Base-by-base conservation (phyloP, 306 rosid species). In the Abrus pulchellus region DNA sequence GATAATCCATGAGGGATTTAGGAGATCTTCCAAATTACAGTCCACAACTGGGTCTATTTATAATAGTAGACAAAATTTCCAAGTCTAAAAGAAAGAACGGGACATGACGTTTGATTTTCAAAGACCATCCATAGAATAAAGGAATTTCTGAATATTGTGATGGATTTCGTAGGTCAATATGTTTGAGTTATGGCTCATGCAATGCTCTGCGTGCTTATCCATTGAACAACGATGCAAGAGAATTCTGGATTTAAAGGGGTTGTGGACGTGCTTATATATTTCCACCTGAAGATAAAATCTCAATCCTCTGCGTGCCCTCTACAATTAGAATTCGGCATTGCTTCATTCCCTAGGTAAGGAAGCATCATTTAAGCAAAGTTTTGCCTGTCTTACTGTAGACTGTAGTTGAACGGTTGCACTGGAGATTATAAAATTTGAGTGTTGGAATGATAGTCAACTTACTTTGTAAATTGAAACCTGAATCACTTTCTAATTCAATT, bases 391-490 rank as follows among this genome's bases (percentile, higher is more conserved):
- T 29, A 7, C 14, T 63, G 59, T 54, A 29, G 20, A 20, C 20
- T 20, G 20, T 20, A 20, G 20, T 20, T 20, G 20, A 20, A 20
- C 20, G 20, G 59, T 45, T 12, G 78, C 48, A n/a, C 83, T 41
- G 45, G 48, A 48, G 69, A 40, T 55, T 82, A 28, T 65, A 56
- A 71, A 20, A 68, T 29, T 52, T 80, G 83, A 73, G 66, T 50
- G 68, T 60, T 73, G 43, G 32, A 50, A 69, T 55, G 67, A 50
- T 44, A 30, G 40, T 44, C 40, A 66, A 57, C 57, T 70, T 36
- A 36, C 40, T 36, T 61, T 83, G 90, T 86, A 80, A 80, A 80
- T 80, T 83, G 74, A 64, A 64, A 47, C 78, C 50, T 76, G 71
- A 40, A 60, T 71, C 59, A 32, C 68, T 61, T 56, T 61, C 70